Evolutionary conservation across 1,139 yeast genomes (phyloP), one percentile per base, ranked within the genome.

Genomic region (Geotrichum citri-aurantii): DNA sequence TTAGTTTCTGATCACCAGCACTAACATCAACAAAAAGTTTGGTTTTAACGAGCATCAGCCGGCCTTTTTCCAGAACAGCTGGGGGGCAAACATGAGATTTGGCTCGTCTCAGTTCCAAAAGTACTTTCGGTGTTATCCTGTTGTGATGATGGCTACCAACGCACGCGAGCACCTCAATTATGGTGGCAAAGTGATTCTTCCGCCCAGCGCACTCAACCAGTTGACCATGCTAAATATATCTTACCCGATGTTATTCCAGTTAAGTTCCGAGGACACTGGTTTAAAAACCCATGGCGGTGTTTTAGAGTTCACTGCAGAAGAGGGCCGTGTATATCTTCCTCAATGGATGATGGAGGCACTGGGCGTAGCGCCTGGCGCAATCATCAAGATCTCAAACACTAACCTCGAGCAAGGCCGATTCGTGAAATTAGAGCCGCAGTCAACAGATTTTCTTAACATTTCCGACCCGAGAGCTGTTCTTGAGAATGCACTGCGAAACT

Each of bases 121-220:
- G 65, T 88, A 82, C 73, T 93, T 89, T 77, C 81, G 99, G 68
- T 88, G 97, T 69, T 93, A 91, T 71, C 97, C 98, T 2, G 81
- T 92, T 48, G 80, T 86, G 2, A 89, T 89, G 95, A 88, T 90
- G 93, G 88, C 95, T 3, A 96, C 90, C 63, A 76, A 79, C 62
- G 83, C 81, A 48, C 78, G 95, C 46, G 93, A 86, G 62, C 90
- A 85, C 63, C 86, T 96, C 61, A 92, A 93, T 69, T 92, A 75
- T 72, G 98, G 99, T n/a, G 99, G 99, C 65, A 93, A 95, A 77
- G 90, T 93, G 62, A 91, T 92, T 64, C 74, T 93, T 60, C 99
- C 99, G 4, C 95, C 96, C 24, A 88, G 96, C 52, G 95, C 98
- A 0, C 79, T 95, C 64, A 88, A 86, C 72, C 91, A 88, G 69